phyloP scores from a whole-genome alignment of 495 filamentous ascomycete genomes.

The Penicillium silybi region DNA sequence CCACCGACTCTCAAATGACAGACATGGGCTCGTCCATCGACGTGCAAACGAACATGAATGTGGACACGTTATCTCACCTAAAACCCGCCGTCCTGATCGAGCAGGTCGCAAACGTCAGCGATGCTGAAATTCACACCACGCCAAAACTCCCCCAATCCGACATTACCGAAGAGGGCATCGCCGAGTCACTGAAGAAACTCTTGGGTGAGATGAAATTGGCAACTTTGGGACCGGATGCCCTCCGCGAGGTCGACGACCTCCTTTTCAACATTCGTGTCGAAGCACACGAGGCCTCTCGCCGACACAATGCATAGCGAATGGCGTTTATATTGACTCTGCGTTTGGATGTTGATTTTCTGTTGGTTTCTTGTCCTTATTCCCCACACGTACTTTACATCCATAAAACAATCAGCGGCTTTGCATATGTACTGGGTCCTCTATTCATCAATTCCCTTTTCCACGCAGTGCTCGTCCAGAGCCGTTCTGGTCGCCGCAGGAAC shows the following conservation, averaged over 20 bases:
- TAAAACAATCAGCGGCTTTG: constrained; percentile 11
- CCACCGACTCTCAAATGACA: constrained; percentile 16
- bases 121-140: constrained; percentile 19
- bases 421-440: not conserved
- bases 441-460: not conserved
- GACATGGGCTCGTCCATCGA: not conserved
- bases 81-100: not conserved
- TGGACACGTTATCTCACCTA: not conserved
- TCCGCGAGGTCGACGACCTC: constrained; percentile 60
- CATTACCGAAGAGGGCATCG: constrained; percentile 31
- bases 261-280: constrained; percentile 64
- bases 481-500: not conserved
- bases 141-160: constrained; percentile 2
- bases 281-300: constrained; percentile 57
- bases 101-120: constrained; percentile 3
- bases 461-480: not conserved
- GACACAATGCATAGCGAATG: constrained; percentile 45
- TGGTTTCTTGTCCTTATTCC: constrained; percentile 16
- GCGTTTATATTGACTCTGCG: constrained; percentile 29
- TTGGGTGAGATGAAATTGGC: constrained; percentile 50
- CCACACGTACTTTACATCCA: constrained; percentile 21
- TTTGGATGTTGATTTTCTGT: constrained; percentile 12
- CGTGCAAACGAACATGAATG: constrained; percentile 17
- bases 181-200: constrained; percentile 45
- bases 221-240: constrained; percentile 46